phyloP scores from a whole-genome alignment of 371 early-diverging fungal species.

The Smittium culicis region DNA sequence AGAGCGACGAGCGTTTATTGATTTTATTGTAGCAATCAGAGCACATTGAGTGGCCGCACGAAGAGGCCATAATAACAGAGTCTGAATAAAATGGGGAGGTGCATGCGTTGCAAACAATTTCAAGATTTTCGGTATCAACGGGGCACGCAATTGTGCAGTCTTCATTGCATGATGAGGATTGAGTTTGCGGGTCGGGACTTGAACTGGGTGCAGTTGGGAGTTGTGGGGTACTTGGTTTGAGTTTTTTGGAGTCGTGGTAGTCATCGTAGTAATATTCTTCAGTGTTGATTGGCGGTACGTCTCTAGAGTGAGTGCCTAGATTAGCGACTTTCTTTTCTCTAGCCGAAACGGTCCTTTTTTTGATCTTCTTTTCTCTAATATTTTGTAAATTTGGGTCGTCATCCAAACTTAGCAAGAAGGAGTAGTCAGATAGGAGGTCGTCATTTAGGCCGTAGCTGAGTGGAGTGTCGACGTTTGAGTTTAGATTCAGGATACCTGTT shows the following conservation, averaged over 20 bases:
- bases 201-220: neutral
- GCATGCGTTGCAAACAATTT: slow-evolving; percentile 6
- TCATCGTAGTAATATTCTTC: slow-evolving; percentile 2
- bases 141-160: too few relatives aligned
- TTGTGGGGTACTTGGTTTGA: neutral
- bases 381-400: neutral
- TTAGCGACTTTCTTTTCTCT: slow-evolving; percentile 1
- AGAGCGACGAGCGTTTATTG: neutral
- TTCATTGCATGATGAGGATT: too few relatives aligned
- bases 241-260: neutral
- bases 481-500: neutral
- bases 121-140: neutral
- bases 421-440: neutral
- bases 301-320: slow-evolving; percentile 3
- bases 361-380: slow-evolving; percentile 8
- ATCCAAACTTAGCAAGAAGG: neutral
- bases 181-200: too few relatives aligned
- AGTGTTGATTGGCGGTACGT: slow-evolving; percentile 1
- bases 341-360: slow-evolving; percentile 1
- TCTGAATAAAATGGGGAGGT: neutral
- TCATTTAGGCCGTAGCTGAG: neutral
- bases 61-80: slow-evolving; percentile 7
- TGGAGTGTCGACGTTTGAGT: neutral
- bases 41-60: slow-evolving; percentile 9
- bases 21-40: slow-evolving; percentile 2